Evolutionary conservation across 352 stramenopile genomes (phyloP), one percentile per base, ranked within the genome.

Genomic region (Pythium sukuiense): DNA sequence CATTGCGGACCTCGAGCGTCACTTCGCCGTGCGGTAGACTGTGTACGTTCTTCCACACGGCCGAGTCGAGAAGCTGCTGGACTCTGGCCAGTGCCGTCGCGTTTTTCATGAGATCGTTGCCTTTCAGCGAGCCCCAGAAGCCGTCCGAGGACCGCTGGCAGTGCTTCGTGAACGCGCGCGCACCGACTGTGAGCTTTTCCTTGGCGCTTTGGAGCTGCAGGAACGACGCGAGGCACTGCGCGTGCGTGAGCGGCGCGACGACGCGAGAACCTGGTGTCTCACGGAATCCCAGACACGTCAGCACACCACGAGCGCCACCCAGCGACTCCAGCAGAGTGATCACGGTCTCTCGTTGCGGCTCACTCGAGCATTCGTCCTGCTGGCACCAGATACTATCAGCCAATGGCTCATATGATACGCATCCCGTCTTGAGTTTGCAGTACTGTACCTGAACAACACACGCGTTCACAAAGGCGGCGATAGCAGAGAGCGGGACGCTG

Each of bases 31-130:
- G 77, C 37, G 87, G 85, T 0, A 96, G 77, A 41, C 77, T 82
- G 65, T 96, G 87, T 6, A 92, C 71, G 67, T 96, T 94, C 55
- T 92, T 92, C 87, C 84, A 96, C 24, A 83, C 82, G 0, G 69
- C 74, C 20, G 50, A 55, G n/a, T 80, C 78, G 48, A 96, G 48
- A 7, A 96, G 67, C 27, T 82, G 56, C 2, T 68, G 55, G 1
- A 93, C 62, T 59, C 85, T 89, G 30, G 54, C 55, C 11, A 75
- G 70, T 11, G 85, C 87, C 16, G 73, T 68, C 5, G 67, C 67
- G 54, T 96, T 96, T 58, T 96, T 93, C 46, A 59, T 57, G 2
- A 58, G 68, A 66, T 96, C 87, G 59, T 85, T 89, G 62, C 85
- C 83, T 26, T 79, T 85, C 48, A 90, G 53, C 26, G 69, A 55